These are phyloP conservation scores for Wickerhamiella siamensis DNA, from an alignment of 805 yeast genomes.

Conservation along the genomic window DNA sequence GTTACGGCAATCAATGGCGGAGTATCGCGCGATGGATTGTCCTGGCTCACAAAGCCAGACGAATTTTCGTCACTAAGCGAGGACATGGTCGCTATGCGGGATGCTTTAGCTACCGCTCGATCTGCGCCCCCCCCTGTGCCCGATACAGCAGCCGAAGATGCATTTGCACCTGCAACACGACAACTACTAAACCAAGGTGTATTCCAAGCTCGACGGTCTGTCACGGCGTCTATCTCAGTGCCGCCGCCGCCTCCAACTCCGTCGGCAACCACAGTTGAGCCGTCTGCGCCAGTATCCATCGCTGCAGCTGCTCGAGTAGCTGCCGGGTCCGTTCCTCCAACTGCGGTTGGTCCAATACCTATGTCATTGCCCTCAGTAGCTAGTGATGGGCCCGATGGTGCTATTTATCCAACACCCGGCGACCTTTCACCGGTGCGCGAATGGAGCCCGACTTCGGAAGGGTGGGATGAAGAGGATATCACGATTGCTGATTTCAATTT, in stretches of 20 bases:
- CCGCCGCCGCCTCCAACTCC: not conserved
- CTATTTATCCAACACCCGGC: constrained; percentile 6
- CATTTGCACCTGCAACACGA: not conserved
- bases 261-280: not conserved
- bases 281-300: not conserved
- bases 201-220: not conserved
- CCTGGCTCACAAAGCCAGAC: constrained; percentile 9
- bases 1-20: constrained; percentile 6
- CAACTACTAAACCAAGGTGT: not conserved
- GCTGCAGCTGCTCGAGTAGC: not conserved
- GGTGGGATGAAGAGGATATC: constrained; percentile 19
- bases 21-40: constrained; percentile 1
- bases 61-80: constrained; percentile 9
- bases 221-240: not conserved
- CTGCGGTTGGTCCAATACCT: not conserved
- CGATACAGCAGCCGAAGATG: not conserved
- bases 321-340: not conserved
- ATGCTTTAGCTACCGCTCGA: not conserved
- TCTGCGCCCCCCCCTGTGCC: not conserved
- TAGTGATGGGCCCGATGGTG: not conserved
- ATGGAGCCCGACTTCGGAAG: constrained; percentile 4
- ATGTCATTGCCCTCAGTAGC: not conserved
- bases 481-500: constrained; percentile 31
- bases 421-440: constrained; percentile 3
- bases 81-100: constrained; percentile 10